phyloP scores from a whole-genome alignment of 805 yeast genomes.

The Komagataella phaffii region DNA sequence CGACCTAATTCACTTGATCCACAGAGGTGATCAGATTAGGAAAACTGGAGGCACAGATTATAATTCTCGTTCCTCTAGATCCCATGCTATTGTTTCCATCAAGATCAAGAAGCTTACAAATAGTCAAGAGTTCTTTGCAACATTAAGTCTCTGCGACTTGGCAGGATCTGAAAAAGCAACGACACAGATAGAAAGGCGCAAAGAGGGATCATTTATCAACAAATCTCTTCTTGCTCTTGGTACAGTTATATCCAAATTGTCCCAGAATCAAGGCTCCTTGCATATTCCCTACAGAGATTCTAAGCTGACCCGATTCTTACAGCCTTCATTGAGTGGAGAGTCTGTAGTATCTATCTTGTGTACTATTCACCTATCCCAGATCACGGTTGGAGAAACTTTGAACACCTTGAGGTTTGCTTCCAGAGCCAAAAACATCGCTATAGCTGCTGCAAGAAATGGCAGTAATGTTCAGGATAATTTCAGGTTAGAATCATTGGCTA shows the following conservation, averaged over 20 bases:
- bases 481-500: conserved; percentile 36
- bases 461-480: conserved; percentile 24
- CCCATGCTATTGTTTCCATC: conserved; percentile 80
- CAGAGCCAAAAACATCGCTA: conserved; percentile 74
- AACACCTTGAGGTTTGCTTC: conserved; percentile 89
- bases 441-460: conserved; percentile 48
- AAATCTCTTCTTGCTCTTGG: conserved; percentile 83
- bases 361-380: conserved; percentile 60
- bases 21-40: conserved; percentile 60
- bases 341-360: conserved; percentile 78
- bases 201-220: conserved; percentile 90
- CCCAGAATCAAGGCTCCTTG: conserved; percentile 19
- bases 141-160: conserved; percentile 80
- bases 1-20: conserved; percentile 48
- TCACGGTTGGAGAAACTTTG: conserved; percentile 60
- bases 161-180: conserved; percentile 95
- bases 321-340: conserved; percentile 84
- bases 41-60: conserved; percentile 83
- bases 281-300: conserved; percentile 93
- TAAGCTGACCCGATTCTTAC: conserved; percentile 77
- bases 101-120: conserved; percentile 33
- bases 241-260: conserved; percentile 77
- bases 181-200: conserved; percentile 64
- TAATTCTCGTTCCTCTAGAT: conserved; percentile 77
- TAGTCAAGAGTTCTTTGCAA: conserved; percentile 28